Percentiles rank a stretch among this genome's conserved stretches.
These are phyloP conservation scores for Ganoderma sinense DNA, from an alignment of 1,284 basidiomycete species.

Conservation along the genomic window DNA sequence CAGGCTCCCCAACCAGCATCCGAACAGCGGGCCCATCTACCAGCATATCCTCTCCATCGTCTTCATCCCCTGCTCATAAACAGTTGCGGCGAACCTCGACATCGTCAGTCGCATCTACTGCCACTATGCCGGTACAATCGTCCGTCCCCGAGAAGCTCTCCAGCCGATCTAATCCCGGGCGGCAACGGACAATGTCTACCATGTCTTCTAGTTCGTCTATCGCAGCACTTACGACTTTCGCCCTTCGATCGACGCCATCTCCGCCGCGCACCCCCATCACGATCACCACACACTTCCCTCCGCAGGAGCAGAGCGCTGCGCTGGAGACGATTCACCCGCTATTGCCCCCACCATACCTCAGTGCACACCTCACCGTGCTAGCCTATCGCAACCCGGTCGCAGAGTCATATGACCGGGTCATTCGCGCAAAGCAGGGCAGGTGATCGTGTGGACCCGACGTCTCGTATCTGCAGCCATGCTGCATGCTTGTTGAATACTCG, in stretches of 20 bases:
- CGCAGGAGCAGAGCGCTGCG: constrained; percentile 55
- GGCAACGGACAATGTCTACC: constrained; percentile 70
- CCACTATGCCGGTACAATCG: constrained; percentile 62
- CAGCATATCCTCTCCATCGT: constrained; percentile 38
- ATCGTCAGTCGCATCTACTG: constrained; percentile 68
- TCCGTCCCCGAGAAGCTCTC: constrained; percentile 41
- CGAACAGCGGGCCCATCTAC: constrained; percentile 41
- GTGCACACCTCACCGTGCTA: constrained; percentile 71
- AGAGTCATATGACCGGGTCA: constrained; percentile 74
- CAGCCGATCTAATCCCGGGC: constrained; percentile 51
- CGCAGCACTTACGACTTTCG: constrained; percentile 70
- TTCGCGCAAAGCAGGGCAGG: constrained; percentile 56
- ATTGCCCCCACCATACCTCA: constrained; percentile 72
- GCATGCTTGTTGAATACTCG: constrained; percentile 10
- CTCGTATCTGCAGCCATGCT: constrained; percentile 1
- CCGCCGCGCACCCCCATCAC: constrained; percentile 54
- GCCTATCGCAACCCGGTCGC: constrained; percentile 67
- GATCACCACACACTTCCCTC: constrained; percentile 59
- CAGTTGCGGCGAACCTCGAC: constrained; percentile 64
- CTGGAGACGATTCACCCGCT: constrained; percentile 70
- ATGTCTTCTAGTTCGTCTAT: constrained; percentile 67
- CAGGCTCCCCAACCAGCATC: constrained; percentile 43
- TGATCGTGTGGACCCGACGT: constrained; percentile 11
- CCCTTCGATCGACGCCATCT: constrained; percentile 59
- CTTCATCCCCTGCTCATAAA: constrained; percentile 39